phyloP scores from a whole-genome alignment of 2,329 filamentous ascomycete species.

The Xylariaceae sp. region DNA sequence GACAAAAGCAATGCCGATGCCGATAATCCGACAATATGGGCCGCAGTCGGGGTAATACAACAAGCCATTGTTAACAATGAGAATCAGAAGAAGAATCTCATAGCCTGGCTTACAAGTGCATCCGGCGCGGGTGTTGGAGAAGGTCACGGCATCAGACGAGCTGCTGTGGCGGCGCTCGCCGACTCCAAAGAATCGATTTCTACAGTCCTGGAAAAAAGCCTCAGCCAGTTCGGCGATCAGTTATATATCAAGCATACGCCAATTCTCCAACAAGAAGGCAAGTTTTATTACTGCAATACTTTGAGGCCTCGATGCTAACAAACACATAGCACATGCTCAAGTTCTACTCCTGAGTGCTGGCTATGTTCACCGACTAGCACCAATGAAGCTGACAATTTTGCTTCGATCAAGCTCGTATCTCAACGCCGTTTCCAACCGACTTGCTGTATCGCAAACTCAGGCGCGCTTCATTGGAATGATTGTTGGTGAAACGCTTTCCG shows the following conservation, averaged over 20 bases:
- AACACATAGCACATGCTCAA: slow-evolving; percentile 64
- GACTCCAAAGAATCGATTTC: slow-evolving; percentile 48
- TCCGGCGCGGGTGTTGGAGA: slow-evolving; percentile 62
- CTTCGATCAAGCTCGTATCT: slow-evolving; percentile 70
- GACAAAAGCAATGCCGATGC: slow-evolving; percentile 31
- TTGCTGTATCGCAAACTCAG: slow-evolving; percentile 68
- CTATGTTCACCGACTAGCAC: slow-evolving; percentile 62
- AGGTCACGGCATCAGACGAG: slow-evolving; percentile 60
- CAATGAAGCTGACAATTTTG: slow-evolving; percentile 61
- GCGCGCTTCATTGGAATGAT: slow-evolving; percentile 84
- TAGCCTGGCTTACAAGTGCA: slow-evolving; percentile 60
- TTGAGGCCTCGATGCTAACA: slow-evolving; percentile 10
- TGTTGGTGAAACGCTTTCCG: slow-evolving; percentile 67
- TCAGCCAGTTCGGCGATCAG: slow-evolving; percentile 75
- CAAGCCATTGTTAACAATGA: slow-evolving; percentile 44
- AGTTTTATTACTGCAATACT: slow-evolving; percentile 16
- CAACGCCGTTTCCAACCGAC: slow-evolving; percentile 74
- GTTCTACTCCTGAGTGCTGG: slow-evolving; percentile 71
- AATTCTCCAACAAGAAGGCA: slow-evolving; percentile 83
- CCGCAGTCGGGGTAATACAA: slow-evolving; percentile 53
- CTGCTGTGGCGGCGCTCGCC: slow-evolving; percentile 55
- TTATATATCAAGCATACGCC: slow-evolving; percentile 83
- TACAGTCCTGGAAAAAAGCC: slow-evolving; percentile 58
- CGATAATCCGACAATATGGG: slow-evolving; percentile 44
- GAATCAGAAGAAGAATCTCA: slow-evolving; percentile 48